These are phyloP conservation scores for Nepenthes mirabilis DNA, from an alignment of 148 eudicot genomes.

Conservation along the genomic window DNA sequence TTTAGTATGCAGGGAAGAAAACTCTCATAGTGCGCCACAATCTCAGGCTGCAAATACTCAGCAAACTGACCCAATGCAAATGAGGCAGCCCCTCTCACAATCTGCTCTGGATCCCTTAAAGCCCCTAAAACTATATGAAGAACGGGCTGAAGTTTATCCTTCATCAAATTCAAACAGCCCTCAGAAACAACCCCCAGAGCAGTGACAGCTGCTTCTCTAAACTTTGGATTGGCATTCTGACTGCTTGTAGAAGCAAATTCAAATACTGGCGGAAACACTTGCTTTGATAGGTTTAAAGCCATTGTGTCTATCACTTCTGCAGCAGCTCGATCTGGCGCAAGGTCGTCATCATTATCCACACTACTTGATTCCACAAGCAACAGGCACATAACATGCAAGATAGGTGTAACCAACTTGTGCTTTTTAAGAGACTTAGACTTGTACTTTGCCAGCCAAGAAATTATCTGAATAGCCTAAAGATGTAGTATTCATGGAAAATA, in stretches of 20 bases:
- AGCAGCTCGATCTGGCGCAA: conserved; percentile 89
- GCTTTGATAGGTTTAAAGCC: conserved; percentile 80
- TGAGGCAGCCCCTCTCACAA: conserved; percentile 95
- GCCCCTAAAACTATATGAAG: conserved; percentile 85
- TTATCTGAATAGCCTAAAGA: conserved; percentile 79
- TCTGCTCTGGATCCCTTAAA: conserved; percentile 86
- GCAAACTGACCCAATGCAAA: conserved; percentile 96
- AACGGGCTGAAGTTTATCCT: conserved; percentile 52
- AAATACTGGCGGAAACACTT: conserved; percentile 64
- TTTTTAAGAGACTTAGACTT: conserved; percentile 82
- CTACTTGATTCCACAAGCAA: conserved; percentile 76
- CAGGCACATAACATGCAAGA: conserved; percentile 80
- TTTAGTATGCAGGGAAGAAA: conserved; percentile 80
- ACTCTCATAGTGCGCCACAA: conserved; percentile 73
- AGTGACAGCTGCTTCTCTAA: conserved; percentile 83
- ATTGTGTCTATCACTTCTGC: conserved; percentile 97
- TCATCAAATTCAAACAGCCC: conserved; percentile 79
- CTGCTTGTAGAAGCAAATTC: conserved; percentile 78
- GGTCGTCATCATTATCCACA: conserved; percentile 74
- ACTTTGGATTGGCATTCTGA: conserved; percentile 67
- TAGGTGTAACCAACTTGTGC: conserved; percentile 72
- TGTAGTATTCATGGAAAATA: neutral
- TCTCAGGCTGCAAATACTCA: conserved; percentile 94
- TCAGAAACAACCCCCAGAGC: conserved; percentile 83
- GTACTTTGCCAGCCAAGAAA: conserved; percentile 94